phyloP scores from a whole-genome alignment of 345 rosid genomes.

The Citrus sinensis region DNA sequence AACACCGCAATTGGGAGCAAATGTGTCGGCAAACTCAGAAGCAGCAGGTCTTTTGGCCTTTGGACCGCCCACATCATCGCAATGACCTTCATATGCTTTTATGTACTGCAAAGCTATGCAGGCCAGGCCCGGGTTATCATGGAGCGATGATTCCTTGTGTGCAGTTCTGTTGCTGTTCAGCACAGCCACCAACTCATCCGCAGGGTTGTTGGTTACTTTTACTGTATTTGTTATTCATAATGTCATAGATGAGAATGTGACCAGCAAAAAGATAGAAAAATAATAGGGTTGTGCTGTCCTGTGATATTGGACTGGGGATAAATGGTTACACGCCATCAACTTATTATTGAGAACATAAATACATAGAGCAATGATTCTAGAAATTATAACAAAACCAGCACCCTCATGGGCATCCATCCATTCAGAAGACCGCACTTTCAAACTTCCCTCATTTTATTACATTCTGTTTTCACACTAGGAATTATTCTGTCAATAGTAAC shows the following conservation, averaged over 20 bases:
- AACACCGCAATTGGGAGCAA: conserved; percentile 70
- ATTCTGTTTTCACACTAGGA: not conserved
- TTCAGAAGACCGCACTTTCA: not conserved
- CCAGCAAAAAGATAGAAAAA: not conserved
- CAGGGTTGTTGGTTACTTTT: conserved; percentile 64
- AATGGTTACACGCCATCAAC: not conserved
- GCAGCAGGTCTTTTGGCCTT: conserved; percentile 66
- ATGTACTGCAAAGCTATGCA: conserved; percentile 76
- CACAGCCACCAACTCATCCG: conserved; percentile 52
- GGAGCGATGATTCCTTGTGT: conserved; percentile 43
- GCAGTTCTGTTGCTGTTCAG: conserved; percentile 55
- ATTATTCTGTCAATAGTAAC: not conserved
- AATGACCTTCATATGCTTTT: conserved; percentile 66
- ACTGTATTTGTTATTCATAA: conserved; percentile 19
- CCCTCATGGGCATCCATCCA: not conserved
- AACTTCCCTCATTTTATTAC: not conserved
- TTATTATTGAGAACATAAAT: not conserved
- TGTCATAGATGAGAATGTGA: not conserved
- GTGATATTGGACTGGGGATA: not conserved
- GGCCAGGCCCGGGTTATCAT: conserved; percentile 56
- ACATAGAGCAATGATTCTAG: not conserved
- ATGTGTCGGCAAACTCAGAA: conserved; percentile 46
- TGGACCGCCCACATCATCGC: conserved; percentile 53
- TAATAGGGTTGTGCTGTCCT: not conserved
- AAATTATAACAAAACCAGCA: not conserved